These are phyloP conservation scores for Eustoma russellianum DNA, from an alignment of 257 asterid species.

Conservation along the genomic window DNA sequence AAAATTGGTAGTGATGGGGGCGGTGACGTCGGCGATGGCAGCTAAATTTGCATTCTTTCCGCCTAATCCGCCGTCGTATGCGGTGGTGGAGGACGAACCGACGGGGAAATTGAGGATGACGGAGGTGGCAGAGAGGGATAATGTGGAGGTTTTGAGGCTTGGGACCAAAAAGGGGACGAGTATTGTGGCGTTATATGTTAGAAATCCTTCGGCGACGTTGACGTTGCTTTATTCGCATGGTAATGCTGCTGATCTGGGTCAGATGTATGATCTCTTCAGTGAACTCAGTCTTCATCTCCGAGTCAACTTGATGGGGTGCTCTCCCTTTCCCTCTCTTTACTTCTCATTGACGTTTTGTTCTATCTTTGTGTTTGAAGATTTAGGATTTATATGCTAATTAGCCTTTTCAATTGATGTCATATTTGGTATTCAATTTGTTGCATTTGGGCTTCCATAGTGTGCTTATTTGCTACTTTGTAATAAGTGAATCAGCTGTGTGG, in stretches of 20 bases:
- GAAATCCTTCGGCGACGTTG: constrained; percentile 67
- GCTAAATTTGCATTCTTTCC: constrained; percentile 93
- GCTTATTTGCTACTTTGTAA: no score
- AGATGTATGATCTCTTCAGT: constrained; percentile 78
- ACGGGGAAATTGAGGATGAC: constrained; percentile 70
- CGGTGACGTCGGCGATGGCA: constrained; percentile 87
- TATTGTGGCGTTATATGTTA: constrained; percentile 71
- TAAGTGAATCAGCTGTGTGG: no score
- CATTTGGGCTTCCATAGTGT: no score
- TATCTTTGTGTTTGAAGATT: not conserved
- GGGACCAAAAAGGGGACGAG: constrained; percentile 67
- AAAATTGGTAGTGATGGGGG: constrained; percentile 50
- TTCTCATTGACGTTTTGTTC: no score
- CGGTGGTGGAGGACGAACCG: constrained; percentile 41
- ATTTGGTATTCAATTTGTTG: no score
- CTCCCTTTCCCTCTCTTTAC: no score
- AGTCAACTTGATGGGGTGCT: constrained; percentile 92
- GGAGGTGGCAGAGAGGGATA: constrained; percentile 66
- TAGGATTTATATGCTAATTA: not conserved
- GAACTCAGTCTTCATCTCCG: constrained; percentile 86
- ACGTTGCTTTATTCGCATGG: constrained; percentile 90
- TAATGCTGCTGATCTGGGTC: constrained; percentile 98
- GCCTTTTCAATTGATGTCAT: not conserved
- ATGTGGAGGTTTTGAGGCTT: constrained; percentile 74
- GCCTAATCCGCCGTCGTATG: constrained; percentile 82